phyloP scores from a whole-genome alignment of 371 early-diverging fungal genomes.

The Rhizomucor pusillus region DNA sequence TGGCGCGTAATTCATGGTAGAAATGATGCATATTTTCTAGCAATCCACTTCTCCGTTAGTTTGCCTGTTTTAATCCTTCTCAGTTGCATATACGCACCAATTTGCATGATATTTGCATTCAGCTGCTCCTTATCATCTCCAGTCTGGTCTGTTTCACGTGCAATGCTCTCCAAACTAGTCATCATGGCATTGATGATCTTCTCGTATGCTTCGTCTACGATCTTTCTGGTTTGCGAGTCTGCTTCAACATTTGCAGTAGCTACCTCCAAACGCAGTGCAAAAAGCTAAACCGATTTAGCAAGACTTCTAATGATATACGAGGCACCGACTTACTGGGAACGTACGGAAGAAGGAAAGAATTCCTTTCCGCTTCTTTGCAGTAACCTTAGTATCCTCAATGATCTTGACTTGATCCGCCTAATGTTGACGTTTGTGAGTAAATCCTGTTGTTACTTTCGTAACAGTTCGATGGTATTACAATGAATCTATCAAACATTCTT shows the following conservation, averaged over 20 bases:
- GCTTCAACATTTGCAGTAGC: conserved; percentile 50
- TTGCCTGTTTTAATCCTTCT: background rate
- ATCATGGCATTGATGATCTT: conserved; percentile 83
- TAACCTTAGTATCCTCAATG: conserved; percentile 91
- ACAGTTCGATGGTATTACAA: conserved; percentile 41
- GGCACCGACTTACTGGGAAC: conserved; percentile 66
- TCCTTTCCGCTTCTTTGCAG: conserved; percentile 83
- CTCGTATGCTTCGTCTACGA: conserved; percentile 81
- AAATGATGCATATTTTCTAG: conserved; percentile 93
- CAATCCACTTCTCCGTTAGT: no score
- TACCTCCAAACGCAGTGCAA: conserved; percentile 75
- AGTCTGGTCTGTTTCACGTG: conserved; percentile 68
- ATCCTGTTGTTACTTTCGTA: no score
- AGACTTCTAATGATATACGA: background rate
- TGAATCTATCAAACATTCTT: conserved; percentile 75
- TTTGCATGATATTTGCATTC: conserved; percentile 81
- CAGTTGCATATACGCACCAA: conserved; percentile 55
- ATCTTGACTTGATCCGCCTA: conserved; percentile 84
- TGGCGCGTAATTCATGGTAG: conserved; percentile 70
- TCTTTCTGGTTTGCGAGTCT: conserved; percentile 64
- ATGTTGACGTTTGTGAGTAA: no score
- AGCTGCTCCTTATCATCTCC: conserved; percentile 92
- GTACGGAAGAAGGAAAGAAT: conserved; percentile 83
- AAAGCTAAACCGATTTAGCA: conserved; percentile 33
- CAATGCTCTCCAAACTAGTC: conserved; percentile 84